A percentile compares a stretch with the other conserved stretches of the same genome.
Conservation (phyloP, 2,329 filamentous ascomycete species). For the Phyllachora maydis region DNA sequence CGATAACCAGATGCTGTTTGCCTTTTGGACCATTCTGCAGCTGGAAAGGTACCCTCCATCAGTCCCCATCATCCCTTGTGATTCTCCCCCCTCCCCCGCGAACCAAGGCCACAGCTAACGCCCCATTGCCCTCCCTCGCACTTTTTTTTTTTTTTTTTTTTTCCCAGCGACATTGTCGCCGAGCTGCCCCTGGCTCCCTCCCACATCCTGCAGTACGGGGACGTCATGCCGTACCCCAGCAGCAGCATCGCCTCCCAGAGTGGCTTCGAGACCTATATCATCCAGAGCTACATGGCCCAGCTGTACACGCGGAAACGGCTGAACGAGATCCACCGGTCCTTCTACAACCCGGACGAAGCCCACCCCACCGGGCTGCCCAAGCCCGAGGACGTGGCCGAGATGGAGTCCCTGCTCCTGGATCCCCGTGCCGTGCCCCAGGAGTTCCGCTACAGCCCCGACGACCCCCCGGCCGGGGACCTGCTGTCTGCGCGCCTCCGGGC, state of each 20-base stretch:
- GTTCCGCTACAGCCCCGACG: conserved; percentile 40
- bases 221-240: conserved; percentile 47
- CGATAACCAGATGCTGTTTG: conserved; percentile 49
- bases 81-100: neutral
- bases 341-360: conserved; percentile 22
- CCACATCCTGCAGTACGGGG: conserved; percentile 37
- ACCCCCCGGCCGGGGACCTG: conserved; percentile 55
- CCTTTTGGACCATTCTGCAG: conserved; percentile 88
- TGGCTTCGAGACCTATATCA: conserved; percentile 23
- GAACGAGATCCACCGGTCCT: conserved; percentile 38
- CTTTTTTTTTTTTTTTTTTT: too few species aligned
- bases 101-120: neutral
- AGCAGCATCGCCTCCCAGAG: conserved; percentile 20
- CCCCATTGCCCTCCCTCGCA: conserved; percentile 1
- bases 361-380: neutral
- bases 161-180: conserved; percentile 65
- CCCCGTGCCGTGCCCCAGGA: conserved; percentile 23
- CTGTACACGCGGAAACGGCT: conserved; percentile 42
- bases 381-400: conserved; percentile 17
- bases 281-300: conserved; percentile 40
- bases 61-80: neutral
- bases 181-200: conserved; percentile 51
- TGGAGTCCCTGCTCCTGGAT: conserved; percentile 5
- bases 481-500: conserved; percentile 68
- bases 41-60: conserved; percentile 50